Evolutionary conservation across 257 asterid species (phyloP).

Genomic region (Solanum appendiculatum): DNA sequence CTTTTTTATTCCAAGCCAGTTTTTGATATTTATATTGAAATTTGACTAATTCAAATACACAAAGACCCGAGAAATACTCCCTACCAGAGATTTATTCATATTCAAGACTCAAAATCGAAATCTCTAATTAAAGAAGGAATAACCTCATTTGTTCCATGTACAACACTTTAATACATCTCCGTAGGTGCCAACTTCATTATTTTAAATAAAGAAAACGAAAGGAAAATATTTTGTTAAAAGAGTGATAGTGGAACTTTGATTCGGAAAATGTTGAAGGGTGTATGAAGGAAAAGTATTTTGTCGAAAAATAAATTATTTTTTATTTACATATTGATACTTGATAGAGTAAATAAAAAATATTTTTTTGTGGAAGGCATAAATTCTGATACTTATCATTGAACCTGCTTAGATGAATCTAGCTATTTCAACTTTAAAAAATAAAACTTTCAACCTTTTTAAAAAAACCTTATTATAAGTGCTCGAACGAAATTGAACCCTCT

Average conservation of each 20-base stretch:
- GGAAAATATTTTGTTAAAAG: not conserved
- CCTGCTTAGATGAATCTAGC: not conserved
- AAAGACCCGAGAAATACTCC: fast-evolving
- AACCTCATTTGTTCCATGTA: not conserved
- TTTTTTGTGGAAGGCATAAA: not conserved
- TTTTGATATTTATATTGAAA: fast-evolving
- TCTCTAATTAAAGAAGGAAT: too few species aligned
- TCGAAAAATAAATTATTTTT: not conserved
- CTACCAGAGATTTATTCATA: too few species aligned
- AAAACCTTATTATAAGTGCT: too few species aligned
- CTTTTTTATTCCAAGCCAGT: not conserved
- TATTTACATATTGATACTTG: not conserved
- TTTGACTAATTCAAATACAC: not conserved
- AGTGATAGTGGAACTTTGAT: not conserved
- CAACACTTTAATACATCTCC: not conserved
- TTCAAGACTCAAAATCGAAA: fast-evolving
- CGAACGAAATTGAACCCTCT: not conserved
- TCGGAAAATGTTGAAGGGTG: not conserved
- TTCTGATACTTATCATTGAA: not conserved
- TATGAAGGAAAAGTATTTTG: not conserved
- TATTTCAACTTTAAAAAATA: too few species aligned
- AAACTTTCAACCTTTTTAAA: too few species aligned
- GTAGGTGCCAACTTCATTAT: not conserved
- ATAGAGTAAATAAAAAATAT: not conserved
- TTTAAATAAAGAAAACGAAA: not conserved